Percentiles rank a stretch among this genome's conserved stretches.
Conservation (phyloP, 2,329 filamentous ascomycete genomes). For the Leptosphaerulina australis region DNA sequence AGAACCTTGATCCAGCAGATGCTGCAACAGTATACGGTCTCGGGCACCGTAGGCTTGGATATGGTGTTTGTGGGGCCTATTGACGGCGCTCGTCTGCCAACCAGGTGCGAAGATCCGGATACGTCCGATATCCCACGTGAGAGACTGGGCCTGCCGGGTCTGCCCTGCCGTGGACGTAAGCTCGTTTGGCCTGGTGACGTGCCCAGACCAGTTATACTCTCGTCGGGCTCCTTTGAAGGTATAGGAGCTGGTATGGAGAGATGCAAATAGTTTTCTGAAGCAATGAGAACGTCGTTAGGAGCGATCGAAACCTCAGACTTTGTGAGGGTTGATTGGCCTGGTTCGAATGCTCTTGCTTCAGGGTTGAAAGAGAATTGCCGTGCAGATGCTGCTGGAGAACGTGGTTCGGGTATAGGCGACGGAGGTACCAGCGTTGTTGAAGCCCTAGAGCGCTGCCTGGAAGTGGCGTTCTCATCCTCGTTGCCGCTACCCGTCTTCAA, state of each 20-base stretch:
- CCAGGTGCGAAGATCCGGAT: slow-evolving; percentile 30
- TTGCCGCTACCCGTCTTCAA: slow-evolving; percentile 25
- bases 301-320: slow-evolving; percentile 25
- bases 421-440: slow-evolving; percentile 38
- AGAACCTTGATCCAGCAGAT: slow-evolving; percentile 49
- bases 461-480: slow-evolving; percentile 17
- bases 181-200: slow-evolving; percentile 26
- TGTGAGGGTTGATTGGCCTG: slow-evolving; percentile 25
- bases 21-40: slow-evolving; percentile 42
- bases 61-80: slow-evolving; percentile 12
- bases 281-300: slow-evolving; percentile 23
- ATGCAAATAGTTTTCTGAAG: slow-evolving; percentile 38
- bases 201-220: slow-evolving; percentile 24
- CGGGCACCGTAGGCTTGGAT: slow-evolving; percentile 21
- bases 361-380: slow-evolving; percentile 46
- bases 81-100: slow-evolving; percentile 19
- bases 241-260: slow-evolving; percentile 38
- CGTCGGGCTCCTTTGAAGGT: slow-evolving; percentile 27
- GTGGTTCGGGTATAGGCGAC: slow-evolving; percentile 24
- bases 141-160: slow-evolving; percentile 28
- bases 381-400: slow-evolving; percentile 34
- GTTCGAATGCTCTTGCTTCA: slow-evolving; percentile 44
- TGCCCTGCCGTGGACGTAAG: slow-evolving; percentile 23
- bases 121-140: slow-evolving; percentile 38
- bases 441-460: slow-evolving; percentile 27